phyloP scores from a whole-genome alignment of 2,329 filamentous ascomycete species.

The Leptodontidium sp. region DNA sequence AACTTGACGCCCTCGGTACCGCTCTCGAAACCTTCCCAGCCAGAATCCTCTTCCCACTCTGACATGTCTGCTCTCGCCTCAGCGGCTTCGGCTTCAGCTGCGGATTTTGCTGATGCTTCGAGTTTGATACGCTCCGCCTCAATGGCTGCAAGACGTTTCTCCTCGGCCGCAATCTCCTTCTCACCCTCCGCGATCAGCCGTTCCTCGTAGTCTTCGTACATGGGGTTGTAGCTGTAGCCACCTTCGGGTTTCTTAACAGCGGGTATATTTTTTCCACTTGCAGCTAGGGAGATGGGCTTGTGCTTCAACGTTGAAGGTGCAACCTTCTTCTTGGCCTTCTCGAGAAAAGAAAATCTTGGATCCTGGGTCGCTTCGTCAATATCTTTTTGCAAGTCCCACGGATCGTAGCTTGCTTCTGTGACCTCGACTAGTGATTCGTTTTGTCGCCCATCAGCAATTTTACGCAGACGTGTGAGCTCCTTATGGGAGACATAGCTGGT shows the following conservation, averaged over 20 bases:
- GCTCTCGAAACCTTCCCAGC: conserved; percentile 90
- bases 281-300: conserved; percentile 82
- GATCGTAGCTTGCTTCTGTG: conserved; percentile 76
- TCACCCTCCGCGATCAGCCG: conserved; percentile 78
- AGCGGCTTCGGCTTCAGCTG: conserved; percentile 77
- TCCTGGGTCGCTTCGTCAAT: conserved; percentile 56
- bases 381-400: conserved; percentile 71
- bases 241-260: conserved; percentile 81
- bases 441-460: conserved; percentile 76
- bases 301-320: conserved; percentile 79
- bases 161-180: conserved; percentile 81
- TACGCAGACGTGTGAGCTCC: conserved; percentile 80
- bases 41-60: conserved; percentile 86
- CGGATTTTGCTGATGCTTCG: conserved; percentile 73
- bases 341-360: conserved; percentile 69
- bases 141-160: conserved; percentile 72
- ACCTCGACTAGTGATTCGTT: conserved; percentile 53
- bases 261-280: conserved; percentile 79
- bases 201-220: conserved; percentile 84
- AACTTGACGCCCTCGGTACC: conserved; percentile 72
- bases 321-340: conserved; percentile 70
- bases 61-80: conserved; percentile 71
- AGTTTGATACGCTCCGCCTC: conserved; percentile 71
- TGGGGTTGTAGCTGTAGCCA: conserved; percentile 92
- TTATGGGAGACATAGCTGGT: conserved; percentile 84